phyloP scores from a whole-genome alignment of 2,329 filamentous ascomycete genomes.

The Pseudogymnoascus verrucosus region DNA sequence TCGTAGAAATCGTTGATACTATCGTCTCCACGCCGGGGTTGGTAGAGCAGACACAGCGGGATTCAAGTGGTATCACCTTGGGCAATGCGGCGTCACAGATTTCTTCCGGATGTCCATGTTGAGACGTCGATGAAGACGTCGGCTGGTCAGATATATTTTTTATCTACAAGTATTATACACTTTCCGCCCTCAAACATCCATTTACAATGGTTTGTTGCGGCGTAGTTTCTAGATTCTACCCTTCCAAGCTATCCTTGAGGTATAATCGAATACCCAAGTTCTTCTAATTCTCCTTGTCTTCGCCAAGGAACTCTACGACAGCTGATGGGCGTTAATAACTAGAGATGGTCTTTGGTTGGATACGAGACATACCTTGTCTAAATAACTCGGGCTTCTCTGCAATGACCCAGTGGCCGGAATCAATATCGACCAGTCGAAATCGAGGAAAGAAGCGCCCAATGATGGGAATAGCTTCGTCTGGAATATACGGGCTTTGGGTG shows the following conservation, averaged over 20 bases:
- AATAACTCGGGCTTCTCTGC: conserved; percentile 81
- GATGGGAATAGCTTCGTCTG: conserved; percentile 70
- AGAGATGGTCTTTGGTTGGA: not conserved
- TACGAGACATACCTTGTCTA: conserved; percentile 51
- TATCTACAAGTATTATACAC: conserved; percentile 4
- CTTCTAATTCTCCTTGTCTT: conserved; percentile 36
- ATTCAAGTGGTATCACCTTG: not conserved
- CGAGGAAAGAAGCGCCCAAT: conserved; percentile 76
- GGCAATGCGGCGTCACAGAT: not conserved
- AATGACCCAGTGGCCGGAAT: conserved; percentile 81
- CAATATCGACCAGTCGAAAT: conserved; percentile 65
- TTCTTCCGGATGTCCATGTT: not conserved
- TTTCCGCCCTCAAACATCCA: not conserved
- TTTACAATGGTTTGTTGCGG: not conserved
- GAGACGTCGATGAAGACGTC: not conserved
- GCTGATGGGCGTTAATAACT: conserved; percentile 33
- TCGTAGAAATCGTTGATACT: conserved; percentile 43
- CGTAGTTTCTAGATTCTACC: not conserved
- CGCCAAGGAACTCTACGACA: conserved; percentile 54
- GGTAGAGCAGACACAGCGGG: conserved; percentile 22
- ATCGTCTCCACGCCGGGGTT: conserved; percentile 40
- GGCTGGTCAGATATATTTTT: not conserved
- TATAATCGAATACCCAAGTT: not conserved
- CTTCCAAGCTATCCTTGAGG: not conserved
- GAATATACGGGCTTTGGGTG: conserved; percentile 68